Percentiles rank a stretch among this genome's conserved stretches.
These are phyloP conservation scores for Pythium aphanidermatum DNA, from an alignment of 352 stramenopile genomes.

Conservation along the genomic window DNA sequence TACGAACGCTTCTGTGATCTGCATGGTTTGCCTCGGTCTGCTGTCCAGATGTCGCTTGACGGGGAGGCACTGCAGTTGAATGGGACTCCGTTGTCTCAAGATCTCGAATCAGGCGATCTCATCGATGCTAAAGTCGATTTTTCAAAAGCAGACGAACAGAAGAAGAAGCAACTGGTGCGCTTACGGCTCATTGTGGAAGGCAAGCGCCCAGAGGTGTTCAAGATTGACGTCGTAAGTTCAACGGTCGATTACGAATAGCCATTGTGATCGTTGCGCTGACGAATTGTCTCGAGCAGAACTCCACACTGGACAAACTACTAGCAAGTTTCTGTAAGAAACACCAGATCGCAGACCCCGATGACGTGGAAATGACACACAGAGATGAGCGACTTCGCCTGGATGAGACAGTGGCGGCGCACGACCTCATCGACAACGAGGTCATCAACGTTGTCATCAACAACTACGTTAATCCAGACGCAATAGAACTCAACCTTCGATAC, in stretches of 20 bases:
- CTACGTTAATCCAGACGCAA: constrained; percentile 23
- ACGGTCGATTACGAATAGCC: neutral
- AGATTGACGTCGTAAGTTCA: constrained; percentile 54
- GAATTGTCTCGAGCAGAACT: constrained; percentile 18
- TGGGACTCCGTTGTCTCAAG: constrained; percentile 24
- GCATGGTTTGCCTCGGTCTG: constrained; percentile 46
- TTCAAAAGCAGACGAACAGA: constrained; percentile 35
- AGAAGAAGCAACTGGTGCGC: constrained; percentile 46
- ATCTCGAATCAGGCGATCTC: constrained; percentile 54
- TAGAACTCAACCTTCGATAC: constrained; percentile 43
- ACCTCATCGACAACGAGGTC: constrained; percentile 53
- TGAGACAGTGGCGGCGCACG: constrained; percentile 42
- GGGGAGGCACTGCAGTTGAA: constrained; percentile 28
- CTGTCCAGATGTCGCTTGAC: constrained; percentile 60
- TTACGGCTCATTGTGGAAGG: constrained; percentile 48
- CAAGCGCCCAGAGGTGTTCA: constrained; percentile 52
- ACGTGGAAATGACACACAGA: constrained; percentile 48
- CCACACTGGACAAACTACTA: constrained; percentile 54
- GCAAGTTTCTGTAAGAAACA: constrained; percentile 60
- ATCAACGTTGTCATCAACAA: constrained; percentile 48
- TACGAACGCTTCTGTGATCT: constrained; percentile 61
- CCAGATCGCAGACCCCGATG: constrained; percentile 31
- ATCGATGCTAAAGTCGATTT: constrained; percentile 78
- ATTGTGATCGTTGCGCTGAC: neutral
- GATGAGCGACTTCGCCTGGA: constrained; percentile 32